Evolutionary conservation across 192 early-diverging fungal species (phyloP).

Genomic region (Thamnidium elegans): DNA sequence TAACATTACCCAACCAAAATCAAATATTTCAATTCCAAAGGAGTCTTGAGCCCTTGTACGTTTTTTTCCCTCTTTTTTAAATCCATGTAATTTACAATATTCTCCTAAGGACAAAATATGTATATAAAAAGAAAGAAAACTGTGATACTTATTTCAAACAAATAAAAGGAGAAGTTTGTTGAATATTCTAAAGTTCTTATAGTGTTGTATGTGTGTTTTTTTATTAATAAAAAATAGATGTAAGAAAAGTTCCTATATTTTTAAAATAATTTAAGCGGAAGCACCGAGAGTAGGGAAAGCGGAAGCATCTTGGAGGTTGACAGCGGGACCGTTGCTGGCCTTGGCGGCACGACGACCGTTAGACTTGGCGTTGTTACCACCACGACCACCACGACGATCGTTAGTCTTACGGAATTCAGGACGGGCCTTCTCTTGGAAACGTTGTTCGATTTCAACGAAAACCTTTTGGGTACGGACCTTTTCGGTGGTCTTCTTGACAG

Average conservation of each 20-base stretch:
- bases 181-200: no score
- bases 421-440: constrained; percentile 69
- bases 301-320: constrained; percentile 67
- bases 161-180: no score
- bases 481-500: constrained; percentile 44
- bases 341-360: constrained; percentile 34
- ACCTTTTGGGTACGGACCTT: constrained; percentile 74
- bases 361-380: constrained; percentile 28
- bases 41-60: constrained; percentile 4
- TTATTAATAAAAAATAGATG: no score
- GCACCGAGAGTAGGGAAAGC: constrained; percentile 69
- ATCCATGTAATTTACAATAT: constrained; percentile 10
- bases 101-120: no score
- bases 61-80: constrained; percentile 4
- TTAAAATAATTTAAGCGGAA: constrained; percentile 19
- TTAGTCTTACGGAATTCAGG: constrained; percentile 56
- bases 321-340: constrained; percentile 48
- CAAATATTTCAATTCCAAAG: constrained; percentile 4
- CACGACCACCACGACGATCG: constrained; percentile 35
- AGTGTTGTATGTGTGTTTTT: no score
- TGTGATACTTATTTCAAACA: no score
- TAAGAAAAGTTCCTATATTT: no score
- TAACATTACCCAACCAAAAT: constrained; percentile 14
- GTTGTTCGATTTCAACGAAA: constrained; percentile 74
- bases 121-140: no score